These are phyloP conservation scores for Penicillium fimorum DNA, from an alignment of 495 filamentous ascomycete genomes.

Conservation along the genomic window DNA sequence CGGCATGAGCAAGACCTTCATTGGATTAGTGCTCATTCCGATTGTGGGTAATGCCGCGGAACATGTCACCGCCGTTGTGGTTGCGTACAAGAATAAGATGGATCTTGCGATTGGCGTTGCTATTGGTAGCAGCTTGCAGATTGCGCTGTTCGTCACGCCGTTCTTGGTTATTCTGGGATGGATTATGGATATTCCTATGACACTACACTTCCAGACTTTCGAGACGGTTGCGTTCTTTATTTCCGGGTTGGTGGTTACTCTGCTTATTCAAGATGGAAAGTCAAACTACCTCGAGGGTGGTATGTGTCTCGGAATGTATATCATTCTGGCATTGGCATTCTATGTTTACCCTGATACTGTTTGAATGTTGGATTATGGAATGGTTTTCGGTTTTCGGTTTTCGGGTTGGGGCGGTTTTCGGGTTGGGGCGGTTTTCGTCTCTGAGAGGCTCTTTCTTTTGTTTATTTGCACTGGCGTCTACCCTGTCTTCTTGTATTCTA, in stretches of 20 bases:
- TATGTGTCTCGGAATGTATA: constrained; percentile 77
- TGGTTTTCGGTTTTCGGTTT: not conserved
- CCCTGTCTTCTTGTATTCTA: not conserved
- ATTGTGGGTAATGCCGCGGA: constrained; percentile 98
- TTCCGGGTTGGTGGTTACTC: constrained; percentile 84
- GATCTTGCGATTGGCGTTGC: constrained; percentile 93
- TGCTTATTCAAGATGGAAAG: constrained; percentile 91
- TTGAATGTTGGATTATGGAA: constrained; percentile 22
- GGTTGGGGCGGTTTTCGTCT: not conserved
- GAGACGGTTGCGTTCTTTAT: constrained; percentile 94
- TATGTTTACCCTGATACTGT: constrained; percentile 74
- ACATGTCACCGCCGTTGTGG: constrained; percentile 91
- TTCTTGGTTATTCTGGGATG: constrained; percentile 89
- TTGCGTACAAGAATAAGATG: constrained; percentile 96
- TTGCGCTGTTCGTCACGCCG: constrained; percentile 88
- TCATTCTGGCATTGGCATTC: constrained; percentile 87
- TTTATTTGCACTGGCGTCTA: not conserved
- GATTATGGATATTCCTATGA: constrained; percentile 83
- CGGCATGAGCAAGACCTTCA: constrained; percentile 92
- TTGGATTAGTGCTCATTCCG: constrained; percentile 90
- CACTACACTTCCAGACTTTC: constrained; percentile 86
- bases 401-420: not conserved
- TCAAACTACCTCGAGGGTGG: constrained; percentile 93
- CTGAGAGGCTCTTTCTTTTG: not conserved
- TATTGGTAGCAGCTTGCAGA: constrained; percentile 91